Base-by-base conservation (phyloP, 1,284 basidiomycete genomes). In the Moesziomyces antarcticus region DNA sequence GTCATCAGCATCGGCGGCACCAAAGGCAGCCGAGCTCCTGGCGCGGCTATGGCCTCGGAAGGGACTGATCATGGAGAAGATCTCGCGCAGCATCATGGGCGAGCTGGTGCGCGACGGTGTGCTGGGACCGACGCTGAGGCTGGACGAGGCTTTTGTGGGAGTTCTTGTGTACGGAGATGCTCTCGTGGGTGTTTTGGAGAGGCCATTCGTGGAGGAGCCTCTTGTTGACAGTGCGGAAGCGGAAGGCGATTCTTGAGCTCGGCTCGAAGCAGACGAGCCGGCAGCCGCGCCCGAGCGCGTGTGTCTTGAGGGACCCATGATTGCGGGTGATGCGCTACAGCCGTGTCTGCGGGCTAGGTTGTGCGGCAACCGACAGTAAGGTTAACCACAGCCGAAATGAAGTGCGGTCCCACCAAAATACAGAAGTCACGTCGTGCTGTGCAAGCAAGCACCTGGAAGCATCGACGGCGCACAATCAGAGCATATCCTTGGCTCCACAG, bases 21-120 rank as follows among this genome's bases (percentile, higher is more conserved):
- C 72, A 35, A 74, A 74, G 2, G 72, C 72, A 50, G 72, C 72
- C 14, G 72, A 74, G 22, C 67, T 62, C n/a, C 41, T 35, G 13
- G 72, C 72, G 7, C 63, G 47, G 41, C 67, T 66, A 53, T 50
- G 49, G 5, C 58, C 57, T 1, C 72, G 50, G 54, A 74, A 74
- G 43, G 72, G 72, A 45, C 72, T 74, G 56, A 71, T 74, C 56
- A 74, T 70, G 6, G 58, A 61, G 37, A 74, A 67, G 50, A 74
- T 64, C 50, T 70, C 72, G 13, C 59, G 55, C 52, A 74, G 43
- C 67, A 74, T 74, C 58, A 61, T 67, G 22, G 72, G 72, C 35
- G 72, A 74, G 43, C 21, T 64, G 14, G 63, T 72, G 24, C 56
- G 54, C 21, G 70, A 68, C 6, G 72, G 67, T 22, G 72, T 66